A percentile compares a stretch with the other conserved stretches of the same genome.
These are phyloP conservation scores for Hyaloscypha hepaticicola DNA, from an alignment of 495 filamentous ascomycete genomes.

Conservation along the genomic window DNA sequence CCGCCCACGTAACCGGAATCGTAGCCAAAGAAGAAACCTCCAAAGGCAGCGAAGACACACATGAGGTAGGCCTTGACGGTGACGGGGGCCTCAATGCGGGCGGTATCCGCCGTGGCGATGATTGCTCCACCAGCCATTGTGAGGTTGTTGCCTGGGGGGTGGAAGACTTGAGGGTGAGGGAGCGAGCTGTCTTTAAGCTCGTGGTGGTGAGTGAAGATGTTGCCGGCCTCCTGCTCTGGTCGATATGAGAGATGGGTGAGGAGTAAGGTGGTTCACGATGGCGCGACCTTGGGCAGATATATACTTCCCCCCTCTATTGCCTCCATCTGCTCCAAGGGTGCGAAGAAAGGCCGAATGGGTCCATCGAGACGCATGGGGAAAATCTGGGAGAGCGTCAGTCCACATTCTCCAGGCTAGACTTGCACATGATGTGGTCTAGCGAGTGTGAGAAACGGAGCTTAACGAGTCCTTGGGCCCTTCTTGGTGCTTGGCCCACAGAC, in stretches of 20 bases:
- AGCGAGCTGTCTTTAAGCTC: neutral
- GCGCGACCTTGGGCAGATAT: neutral
- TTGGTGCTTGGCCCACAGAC: neutral
- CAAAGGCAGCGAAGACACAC: slow-evolving; percentile 78
- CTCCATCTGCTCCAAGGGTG: neutral
- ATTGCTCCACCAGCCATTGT: neutral
- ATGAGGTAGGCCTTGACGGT: slow-evolving; percentile 55
- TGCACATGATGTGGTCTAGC: neutral
- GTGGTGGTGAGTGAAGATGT: neutral
- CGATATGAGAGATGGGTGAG: neutral
- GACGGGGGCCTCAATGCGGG: slow-evolving; percentile 59
- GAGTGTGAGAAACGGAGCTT: neutral
- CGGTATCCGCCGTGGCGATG: slow-evolving; percentile 37
- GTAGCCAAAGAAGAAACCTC: slow-evolving; percentile 81
- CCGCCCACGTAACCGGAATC: slow-evolving; percentile 32
- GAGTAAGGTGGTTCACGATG: neutral
- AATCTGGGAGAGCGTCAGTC: neutral
- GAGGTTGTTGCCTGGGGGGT: neutral
- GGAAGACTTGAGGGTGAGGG: neutral
- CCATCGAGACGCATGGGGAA: neutral
- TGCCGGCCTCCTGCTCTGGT: neutral
- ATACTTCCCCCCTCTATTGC: too few species aligned
- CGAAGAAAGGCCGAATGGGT: neutral
- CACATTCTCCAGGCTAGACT: neutral
- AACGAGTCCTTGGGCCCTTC: neutral